A percentile compares a stretch with the other conserved stretches of the same genome.
These are phyloP conservation scores for Handroanthus guayacan DNA, from an alignment of 257 asterid genomes.

Conservation along the genomic window DNA sequence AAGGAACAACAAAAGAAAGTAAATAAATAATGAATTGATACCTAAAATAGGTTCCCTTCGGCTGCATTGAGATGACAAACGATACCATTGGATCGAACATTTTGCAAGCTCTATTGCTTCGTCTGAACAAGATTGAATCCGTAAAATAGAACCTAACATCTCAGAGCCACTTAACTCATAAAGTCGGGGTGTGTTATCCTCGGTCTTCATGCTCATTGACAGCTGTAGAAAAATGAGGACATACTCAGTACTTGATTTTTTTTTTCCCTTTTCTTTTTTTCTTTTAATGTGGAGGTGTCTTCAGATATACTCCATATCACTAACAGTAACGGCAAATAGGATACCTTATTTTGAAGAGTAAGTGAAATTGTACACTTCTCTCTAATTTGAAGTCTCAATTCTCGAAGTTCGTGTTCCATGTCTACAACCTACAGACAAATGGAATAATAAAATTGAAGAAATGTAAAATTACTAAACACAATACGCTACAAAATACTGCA, in stretches of 20 bases:
- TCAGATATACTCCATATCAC: constrained; percentile 4
- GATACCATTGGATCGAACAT: constrained; percentile 89
- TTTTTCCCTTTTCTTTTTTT: not conserved
- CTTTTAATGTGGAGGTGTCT: not conserved
- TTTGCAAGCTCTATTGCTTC: constrained; percentile 78
- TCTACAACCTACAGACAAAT: constrained; percentile 73
- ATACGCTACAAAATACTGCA: not conserved
- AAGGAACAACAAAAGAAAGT: not conserved
- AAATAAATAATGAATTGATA: constrained; percentile 35
- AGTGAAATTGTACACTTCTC: constrained; percentile 78
- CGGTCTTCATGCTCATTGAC: constrained; percentile 74
- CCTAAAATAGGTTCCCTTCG: constrained; percentile 93
- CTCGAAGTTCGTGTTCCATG: constrained; percentile 94
- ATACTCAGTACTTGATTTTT: not conserved
- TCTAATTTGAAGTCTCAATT: constrained; percentile 75
- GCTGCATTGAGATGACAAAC: constrained; percentile 90
- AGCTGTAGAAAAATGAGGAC: constrained; percentile 55
- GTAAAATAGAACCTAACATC: constrained; percentile 79
- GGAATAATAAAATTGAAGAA: constrained; percentile 10
- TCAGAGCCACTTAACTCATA: constrained; percentile 70
- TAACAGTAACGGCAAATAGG: constrained; percentile 4
- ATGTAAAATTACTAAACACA: not conserved
- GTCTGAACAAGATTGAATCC: constrained; percentile 71
- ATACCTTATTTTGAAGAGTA: constrained; percentile 82
- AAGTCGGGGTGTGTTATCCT: constrained; percentile 49